A percentile compares a stretch with the other conserved stretches of the same genome.
phyloP scores from a whole-genome alignment of 768 basidiomycete species.

The Daedalea quercina region DNA sequence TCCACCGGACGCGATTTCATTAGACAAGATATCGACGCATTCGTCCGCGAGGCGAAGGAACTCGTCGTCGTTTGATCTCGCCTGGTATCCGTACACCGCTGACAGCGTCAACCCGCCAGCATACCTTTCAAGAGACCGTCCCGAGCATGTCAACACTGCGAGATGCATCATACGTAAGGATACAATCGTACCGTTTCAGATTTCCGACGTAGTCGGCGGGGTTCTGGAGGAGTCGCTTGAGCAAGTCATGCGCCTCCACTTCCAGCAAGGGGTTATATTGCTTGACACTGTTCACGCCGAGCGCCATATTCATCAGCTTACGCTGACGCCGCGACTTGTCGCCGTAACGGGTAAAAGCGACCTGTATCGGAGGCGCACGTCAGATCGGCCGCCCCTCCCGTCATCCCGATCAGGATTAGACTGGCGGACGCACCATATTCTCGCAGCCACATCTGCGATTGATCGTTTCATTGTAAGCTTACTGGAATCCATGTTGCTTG shows the following conservation, averaged over 20 bases:
- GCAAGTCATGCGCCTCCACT: constrained; percentile 49
- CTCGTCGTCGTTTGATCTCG: constrained; percentile 31
- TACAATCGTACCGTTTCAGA: constrained; percentile 24
- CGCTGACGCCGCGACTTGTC: constrained; percentile 60
- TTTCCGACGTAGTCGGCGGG: constrained; percentile 30
- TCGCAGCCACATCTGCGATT: constrained; percentile 49
- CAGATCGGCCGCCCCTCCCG: neutral
- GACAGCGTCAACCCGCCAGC: constrained; percentile 47
- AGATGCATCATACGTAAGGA: neutral
- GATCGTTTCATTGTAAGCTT: neutral
- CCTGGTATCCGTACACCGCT: constrained; percentile 58
- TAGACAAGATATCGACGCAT: constrained; percentile 34
- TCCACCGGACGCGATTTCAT: constrained; percentile 36
- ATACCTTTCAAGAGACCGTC: constrained; percentile 31
- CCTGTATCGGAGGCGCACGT: constrained; percentile 21
- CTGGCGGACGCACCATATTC: constrained; percentile 45
- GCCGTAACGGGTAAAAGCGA: constrained; percentile 62
- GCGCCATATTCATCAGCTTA: constrained; percentile 57
- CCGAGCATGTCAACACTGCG: constrained; percentile 12
- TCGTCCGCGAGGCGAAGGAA: constrained; percentile 37
- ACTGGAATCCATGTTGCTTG: neutral
- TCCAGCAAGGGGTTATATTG: constrained; percentile 52
- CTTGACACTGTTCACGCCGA: constrained; percentile 45
- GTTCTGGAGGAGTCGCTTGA: constrained; percentile 44
- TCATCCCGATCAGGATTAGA: neutral